Evolutionary conservation across 805 yeast species (phyloP).

Genomic region (Sungouiella thailandica): DNA sequence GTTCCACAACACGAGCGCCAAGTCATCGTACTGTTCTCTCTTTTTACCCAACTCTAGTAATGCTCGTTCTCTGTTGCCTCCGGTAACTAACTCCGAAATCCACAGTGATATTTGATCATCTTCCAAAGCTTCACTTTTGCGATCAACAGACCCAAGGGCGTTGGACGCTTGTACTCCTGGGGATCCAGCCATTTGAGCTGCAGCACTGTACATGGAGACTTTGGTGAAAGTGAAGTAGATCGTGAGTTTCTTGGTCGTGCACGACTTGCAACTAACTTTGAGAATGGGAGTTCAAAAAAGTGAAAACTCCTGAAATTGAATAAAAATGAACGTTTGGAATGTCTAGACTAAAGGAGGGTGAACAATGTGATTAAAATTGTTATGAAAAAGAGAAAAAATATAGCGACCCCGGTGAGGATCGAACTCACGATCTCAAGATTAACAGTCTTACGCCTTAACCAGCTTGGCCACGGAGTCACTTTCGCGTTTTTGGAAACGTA

Average conservation of each 20-base stretch:
- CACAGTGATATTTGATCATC: conserved; percentile 85
- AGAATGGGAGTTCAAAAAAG: too few species aligned
- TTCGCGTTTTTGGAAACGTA: too few species aligned
- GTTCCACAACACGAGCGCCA: conserved; percentile 91
- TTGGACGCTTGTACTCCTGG: not conserved
- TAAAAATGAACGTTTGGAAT: too few species aligned
- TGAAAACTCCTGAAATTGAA: too few species aligned
- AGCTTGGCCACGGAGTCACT: conserved; percentile 18
- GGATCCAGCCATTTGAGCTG: conserved; percentile 3
- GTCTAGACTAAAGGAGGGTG: too few species aligned
- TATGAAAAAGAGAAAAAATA: too few species aligned
- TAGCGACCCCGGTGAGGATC: conserved; percentile 20
- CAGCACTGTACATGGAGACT: conserved; percentile 3
- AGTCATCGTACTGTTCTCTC: conserved; percentile 89
- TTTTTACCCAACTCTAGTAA: conserved; percentile 87
- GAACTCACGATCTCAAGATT: conserved; percentile 21
- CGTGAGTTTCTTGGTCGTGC: not conserved
- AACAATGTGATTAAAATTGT: too few species aligned
- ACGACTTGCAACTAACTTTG: too few species aligned
- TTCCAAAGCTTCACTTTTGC: conserved; percentile 28
- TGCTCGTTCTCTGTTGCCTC: conserved; percentile 90
- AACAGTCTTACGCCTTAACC: conserved; percentile 20
- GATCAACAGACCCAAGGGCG: too few species aligned
- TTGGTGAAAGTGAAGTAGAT: not conserved
- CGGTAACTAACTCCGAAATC: conserved; percentile 86